Evolutionary conservation across 257 asterid genomes (phyloP), one percentile per base, ranked within the genome.

Genomic region (Rauvolfia tetraphylla): DNA sequence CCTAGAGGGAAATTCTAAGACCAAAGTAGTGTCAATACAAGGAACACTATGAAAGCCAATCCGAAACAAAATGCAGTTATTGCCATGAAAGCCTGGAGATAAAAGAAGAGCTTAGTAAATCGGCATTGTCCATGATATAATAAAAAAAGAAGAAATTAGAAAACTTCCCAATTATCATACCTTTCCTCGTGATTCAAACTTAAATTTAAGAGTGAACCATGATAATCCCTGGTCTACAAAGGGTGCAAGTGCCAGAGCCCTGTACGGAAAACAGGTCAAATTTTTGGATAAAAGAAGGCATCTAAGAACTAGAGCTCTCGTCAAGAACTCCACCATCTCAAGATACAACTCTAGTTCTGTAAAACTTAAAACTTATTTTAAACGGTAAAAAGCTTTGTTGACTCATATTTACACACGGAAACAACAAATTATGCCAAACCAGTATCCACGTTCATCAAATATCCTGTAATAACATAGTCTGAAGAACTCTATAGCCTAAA

Each of bases 211-310:
- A 36, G 97, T 88, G 86, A 94, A 89, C 97, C 97, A 94, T 42
- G 98, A 87, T 63, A 94, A 83, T 46, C 93, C 97, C 83, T 84
- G 81, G 75, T 88, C 97, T 31, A 92, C 97, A 54, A 88, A 78
- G 7, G 98, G 98, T 56, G 98, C 97, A 66, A 94, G 96, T 76
- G 97, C 98, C 75, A 94, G 81, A 65, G 97, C 98, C 89, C 98
- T 93, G 87, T 76, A 76, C 61, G 42, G 66, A 73, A 76, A 31
- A 76, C 79, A 31, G 29, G 29, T 18, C 25, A 65, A 3, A 1
- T 66, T 66, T 13, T 36, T 0, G 22, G 1, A 44, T 63, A 63
- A 65, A 66, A 22, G 6, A 22, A 66, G 33, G 33, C 27, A 65
- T 65, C 17, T 22, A 36, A 67, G 27, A 67, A 67, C 31, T 1